Conservation (phyloP, 164 flowering plant species). For the Annona cherimola region DNA sequence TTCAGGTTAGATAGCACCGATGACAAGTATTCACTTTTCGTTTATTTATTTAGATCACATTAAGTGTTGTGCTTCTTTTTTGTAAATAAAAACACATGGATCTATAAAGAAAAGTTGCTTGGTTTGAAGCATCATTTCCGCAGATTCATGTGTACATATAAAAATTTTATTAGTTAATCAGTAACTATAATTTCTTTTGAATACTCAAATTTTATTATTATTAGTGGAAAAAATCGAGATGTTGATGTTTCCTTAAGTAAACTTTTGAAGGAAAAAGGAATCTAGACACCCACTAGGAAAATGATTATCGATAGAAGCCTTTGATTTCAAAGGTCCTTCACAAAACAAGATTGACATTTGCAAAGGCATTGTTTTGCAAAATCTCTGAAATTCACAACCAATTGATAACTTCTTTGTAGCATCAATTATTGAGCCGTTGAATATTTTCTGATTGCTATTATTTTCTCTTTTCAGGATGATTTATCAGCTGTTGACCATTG, state of each 20-base stretch:
- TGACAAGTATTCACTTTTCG: neutral
- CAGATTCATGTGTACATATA: neutral
- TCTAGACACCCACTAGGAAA: too few relatives aligned
- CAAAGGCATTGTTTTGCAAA: too few relatives aligned
- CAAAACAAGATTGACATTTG: neutral
- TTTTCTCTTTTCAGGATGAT: slow-evolving; percentile 16
- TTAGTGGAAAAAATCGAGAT: neutral
- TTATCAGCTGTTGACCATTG: slow-evolving; percentile 19
- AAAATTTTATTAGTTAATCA: neutral
- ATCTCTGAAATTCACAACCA: neutral
- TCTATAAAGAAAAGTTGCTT: neutral
- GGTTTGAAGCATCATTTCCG: neutral
- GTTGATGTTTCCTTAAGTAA: neutral
- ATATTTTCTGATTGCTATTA: neutral
- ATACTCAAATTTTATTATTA: neutral
- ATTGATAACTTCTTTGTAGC: neutral
- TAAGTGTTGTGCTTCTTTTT: neutral
- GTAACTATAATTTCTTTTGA: neutral
- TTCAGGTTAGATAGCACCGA: slow-evolving; percentile 16
- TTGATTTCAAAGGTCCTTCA: neutral
- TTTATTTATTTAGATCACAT: too few relatives aligned
- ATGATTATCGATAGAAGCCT: too few relatives aligned
- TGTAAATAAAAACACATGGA: neutral
- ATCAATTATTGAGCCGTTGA: neutral
- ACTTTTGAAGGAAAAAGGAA: neutral